These are phyloP conservation scores for Paecilomyces variotii DNA, from an alignment of 2,329 filamentous ascomycete species.

Conservation along the genomic window DNA sequence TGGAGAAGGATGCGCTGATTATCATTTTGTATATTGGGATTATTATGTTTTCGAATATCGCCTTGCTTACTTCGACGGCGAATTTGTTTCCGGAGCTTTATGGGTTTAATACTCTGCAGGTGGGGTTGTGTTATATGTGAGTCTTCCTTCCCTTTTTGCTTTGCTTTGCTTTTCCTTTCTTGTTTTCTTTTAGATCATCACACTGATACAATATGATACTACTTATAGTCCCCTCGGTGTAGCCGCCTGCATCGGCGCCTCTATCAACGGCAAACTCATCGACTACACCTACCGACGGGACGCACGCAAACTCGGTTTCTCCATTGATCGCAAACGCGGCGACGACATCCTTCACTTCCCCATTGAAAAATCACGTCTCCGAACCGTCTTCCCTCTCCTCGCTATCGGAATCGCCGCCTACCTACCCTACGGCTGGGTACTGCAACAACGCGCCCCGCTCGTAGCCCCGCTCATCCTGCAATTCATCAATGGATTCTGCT, in stretches of 20 bases:
- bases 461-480: constrained; percentile 25
- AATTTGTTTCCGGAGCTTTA: constrained; percentile 39
- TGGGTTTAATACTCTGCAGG: constrained; percentile 37
- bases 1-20: constrained; percentile 23
- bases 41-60: constrained; percentile 39
- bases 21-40: constrained; percentile 24
- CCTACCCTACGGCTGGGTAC: constrained; percentile 31
- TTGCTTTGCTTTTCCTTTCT: not conserved
- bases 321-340: constrained; percentile 50
- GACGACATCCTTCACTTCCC: constrained; percentile 46
- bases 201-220: not conserved
- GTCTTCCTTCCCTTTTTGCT: not conserved
- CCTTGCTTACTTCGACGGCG: constrained; percentile 35
- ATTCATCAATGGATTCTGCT: constrained; percentile 25
- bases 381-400: constrained; percentile 24
- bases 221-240: constrained; percentile 21
- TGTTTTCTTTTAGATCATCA: not conserved
- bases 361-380: constrained; percentile 36
- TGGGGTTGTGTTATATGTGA: constrained; percentile 26
- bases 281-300: constrained; percentile 67
- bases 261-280: constrained; percentile 47
- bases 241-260: constrained; percentile 7
- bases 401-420: constrained; percentile 17
- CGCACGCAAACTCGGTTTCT: constrained; percentile 53
- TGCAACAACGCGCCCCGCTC: constrained; percentile 23